A percentile compares a stretch with the other conserved stretches of the same genome.
Conservation (phyloP, 176 grass and related monocot species). For the Rhynchospora tenuis region DNA sequence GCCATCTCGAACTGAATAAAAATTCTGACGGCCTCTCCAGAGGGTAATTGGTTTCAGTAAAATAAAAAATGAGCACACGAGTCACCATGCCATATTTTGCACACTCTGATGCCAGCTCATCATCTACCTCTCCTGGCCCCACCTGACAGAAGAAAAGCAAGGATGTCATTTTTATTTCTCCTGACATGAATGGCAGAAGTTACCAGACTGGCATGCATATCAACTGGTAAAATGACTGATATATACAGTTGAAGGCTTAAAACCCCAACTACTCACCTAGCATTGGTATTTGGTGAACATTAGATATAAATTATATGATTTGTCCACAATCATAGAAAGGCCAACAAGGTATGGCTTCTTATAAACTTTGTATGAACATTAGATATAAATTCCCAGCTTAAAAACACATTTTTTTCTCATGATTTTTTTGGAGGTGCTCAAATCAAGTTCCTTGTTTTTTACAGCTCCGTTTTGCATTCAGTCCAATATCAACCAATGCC, state of each 20-base stretch:
- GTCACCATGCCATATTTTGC: conserved; percentile 67
- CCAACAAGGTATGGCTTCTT: not conserved
- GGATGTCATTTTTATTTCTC: not conserved
- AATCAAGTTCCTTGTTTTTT: not conserved
- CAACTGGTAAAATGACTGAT: not conserved
- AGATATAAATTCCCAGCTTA: not conserved
- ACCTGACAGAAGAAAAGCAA: conserved; percentile 40
- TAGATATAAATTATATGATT: not conserved
- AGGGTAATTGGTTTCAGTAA: conserved; percentile 58
- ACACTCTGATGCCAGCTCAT: conserved; percentile 75
- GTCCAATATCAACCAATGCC: not conserved
- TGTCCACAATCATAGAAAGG: not conserved
- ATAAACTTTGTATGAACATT: not conserved
- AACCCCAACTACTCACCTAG: not conserved
- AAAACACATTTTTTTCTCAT: not conserved
- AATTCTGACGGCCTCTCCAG: conserved; percentile 82
- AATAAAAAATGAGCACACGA: conserved; percentile 92
- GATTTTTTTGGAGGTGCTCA: no score
- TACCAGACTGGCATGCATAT: not conserved
- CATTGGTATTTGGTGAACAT: not conserved
- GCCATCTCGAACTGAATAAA: conserved; percentile 77
- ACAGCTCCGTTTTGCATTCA: not conserved
- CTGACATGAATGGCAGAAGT: not conserved
- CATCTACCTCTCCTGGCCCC: conserved; percentile 89
- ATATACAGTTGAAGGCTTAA: not conserved